Percentiles rank a stretch among this genome's conserved stretches.
Conservation (phyloP, 2,329 filamentous ascomycete species). For the Ophiostoma triangulosporum region DNA sequence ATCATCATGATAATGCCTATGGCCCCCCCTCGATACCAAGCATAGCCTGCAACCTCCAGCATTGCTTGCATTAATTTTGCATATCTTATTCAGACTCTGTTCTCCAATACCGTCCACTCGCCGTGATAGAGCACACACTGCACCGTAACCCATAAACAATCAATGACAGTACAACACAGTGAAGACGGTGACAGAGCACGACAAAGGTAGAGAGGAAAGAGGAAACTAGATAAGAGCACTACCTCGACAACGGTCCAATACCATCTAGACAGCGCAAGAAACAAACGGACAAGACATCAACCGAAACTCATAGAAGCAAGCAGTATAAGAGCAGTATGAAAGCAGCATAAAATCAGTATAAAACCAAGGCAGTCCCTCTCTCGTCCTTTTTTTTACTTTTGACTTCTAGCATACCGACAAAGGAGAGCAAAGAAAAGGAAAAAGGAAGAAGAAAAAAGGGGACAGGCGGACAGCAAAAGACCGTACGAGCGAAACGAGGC, state of each 20-base stretch:
- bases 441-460: background rate
- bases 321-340: background rate
- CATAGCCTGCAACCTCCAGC: too few relatives aligned
- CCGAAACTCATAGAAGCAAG: background rate
- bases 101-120: too few relatives aligned
- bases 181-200: background rate
- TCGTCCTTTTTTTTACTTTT: background rate
- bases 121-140: too few relatives aligned
- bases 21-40: too few relatives aligned
- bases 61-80: too few relatives aligned
- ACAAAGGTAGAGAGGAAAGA: background rate
- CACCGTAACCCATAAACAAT: too few relatives aligned
- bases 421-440: background rate
- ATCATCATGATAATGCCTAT: too few relatives aligned
- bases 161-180: too few relatives aligned
- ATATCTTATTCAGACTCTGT: too few relatives aligned
- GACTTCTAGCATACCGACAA: background rate
- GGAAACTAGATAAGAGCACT: background rate
- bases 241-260: background rate
- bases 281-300: background rate
- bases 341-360: background rate
- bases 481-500: background rate
- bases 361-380: background rate
- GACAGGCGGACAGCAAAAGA: background rate
- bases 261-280: background rate